Conservation (phyloP, 306 rosid species). For the Vigna mungo region DNA sequence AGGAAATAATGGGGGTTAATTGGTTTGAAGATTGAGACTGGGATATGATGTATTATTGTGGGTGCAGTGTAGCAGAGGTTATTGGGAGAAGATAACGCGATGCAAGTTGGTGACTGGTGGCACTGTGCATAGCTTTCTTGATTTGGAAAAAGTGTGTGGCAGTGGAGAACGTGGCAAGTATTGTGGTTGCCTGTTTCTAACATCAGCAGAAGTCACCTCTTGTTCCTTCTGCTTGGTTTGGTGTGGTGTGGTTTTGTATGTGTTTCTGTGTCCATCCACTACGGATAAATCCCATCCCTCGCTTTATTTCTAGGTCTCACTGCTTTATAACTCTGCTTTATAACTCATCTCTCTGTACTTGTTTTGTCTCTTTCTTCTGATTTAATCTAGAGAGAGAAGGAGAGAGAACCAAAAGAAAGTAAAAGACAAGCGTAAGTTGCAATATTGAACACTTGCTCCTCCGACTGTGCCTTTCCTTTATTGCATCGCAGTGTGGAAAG, state of each 20-base stretch:
- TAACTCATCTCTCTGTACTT: constrained; percentile 41
- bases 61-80: constrained; percentile 2
- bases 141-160: constrained; percentile 56
- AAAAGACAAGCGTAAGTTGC: constrained; percentile 16
- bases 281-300: not conserved
- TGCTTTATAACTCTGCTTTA: no score
- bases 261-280: constrained; percentile 8
- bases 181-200: constrained; percentile 48
- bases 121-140: constrained; percentile 44
- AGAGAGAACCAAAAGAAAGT: not conserved
- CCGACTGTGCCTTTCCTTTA: not conserved
- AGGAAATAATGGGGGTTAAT: not conserved
- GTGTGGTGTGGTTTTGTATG: not conserved
- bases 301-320: not conserved
- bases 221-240: not conserved
- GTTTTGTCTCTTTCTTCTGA: constrained; percentile 42
- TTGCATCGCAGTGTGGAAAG: constrained; percentile 27
- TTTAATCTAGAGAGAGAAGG: no score
- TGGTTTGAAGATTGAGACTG: constrained; percentile 41
- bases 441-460: not conserved
- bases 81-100: constrained; percentile 45
- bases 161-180: constrained; percentile 58
- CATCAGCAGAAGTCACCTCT: not conserved
- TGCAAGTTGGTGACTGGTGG: constrained; percentile 16
- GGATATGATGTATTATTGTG: not conserved